Conservation (phyloP, 2,329 filamentous ascomycete genomes). For the Aspergillus flavus region DNA sequence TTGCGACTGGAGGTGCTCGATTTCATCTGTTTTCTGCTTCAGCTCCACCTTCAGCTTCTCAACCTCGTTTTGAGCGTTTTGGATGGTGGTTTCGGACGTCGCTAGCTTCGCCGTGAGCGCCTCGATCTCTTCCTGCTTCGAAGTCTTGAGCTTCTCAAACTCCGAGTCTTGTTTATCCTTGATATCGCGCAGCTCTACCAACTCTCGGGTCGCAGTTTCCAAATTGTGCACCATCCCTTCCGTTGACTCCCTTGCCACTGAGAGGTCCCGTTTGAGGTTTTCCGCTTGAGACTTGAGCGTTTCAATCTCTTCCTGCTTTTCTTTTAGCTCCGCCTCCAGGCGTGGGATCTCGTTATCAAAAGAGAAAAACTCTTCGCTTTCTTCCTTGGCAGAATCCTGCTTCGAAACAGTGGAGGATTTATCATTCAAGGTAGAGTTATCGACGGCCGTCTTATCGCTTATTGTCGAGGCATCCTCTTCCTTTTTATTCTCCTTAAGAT, state of each 20-base stretch:
- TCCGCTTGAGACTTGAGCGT: conserved; percentile 70
- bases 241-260: conserved; percentile 70
- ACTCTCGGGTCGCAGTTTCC: conserved; percentile 67
- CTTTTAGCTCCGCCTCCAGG: conserved; percentile 72
- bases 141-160: conserved; percentile 47
- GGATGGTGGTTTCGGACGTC: conserved; percentile 34
- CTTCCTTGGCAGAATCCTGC: conserved; percentile 30
- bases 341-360: conserved; percentile 85
- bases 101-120: conserved; percentile 42
- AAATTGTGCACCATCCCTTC: conserved; percentile 66
- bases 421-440: conserved; percentile 18
- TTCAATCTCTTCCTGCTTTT: conserved; percentile 71
- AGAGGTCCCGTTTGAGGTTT: conserved; percentile 69
- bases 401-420: background rate
- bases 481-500: conserved; percentile 48
- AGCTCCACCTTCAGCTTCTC: conserved; percentile 41
- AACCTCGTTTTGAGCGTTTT: conserved; percentile 31
- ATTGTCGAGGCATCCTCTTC: conserved; percentile 32
- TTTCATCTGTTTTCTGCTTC: conserved; percentile 43
- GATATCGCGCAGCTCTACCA: conserved; percentile 58
- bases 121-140: conserved; percentile 46
- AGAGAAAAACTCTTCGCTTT: conserved; percentile 80
- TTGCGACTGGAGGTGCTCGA: conserved; percentile 39
- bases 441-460: conserved; percentile 14
- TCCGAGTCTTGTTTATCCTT: conserved; percentile 54